These are phyloP conservation scores for Filosporella fistucella DNA, from an alignment of 495 filamentous ascomycete species.

Conservation along the genomic window DNA sequence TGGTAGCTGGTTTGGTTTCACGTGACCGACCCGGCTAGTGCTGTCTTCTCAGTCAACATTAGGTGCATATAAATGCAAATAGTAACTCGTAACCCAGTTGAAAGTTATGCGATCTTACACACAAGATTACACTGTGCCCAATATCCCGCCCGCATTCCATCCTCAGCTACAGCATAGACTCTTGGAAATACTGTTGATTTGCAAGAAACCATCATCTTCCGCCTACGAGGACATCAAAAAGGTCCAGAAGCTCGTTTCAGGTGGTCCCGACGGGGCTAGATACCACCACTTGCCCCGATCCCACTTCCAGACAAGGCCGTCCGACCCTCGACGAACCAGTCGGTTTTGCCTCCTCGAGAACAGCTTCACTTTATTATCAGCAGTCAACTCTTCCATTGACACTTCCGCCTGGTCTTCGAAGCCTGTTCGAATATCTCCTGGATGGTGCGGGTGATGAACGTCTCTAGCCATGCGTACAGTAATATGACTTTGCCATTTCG, in stretches of 20 bases:
- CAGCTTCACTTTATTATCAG: slow-evolving; percentile 18
- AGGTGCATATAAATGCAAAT: no score
- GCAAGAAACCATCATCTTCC: slow-evolving; percentile 4
- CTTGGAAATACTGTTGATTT: slow-evolving; percentile 2
- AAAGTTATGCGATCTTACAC: slow-evolving; percentile 3
- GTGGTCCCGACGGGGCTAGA: slow-evolving; percentile 7
- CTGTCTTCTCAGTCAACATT: no score
- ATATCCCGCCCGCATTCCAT: neutral
- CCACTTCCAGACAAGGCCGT: slow-evolving; percentile 10
- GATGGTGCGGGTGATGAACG: slow-evolving; percentile 4
- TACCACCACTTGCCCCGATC: slow-evolving; percentile 8
- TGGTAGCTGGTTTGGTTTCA: neutral
- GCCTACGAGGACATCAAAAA: slow-evolving; percentile 4
- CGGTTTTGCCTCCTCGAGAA: slow-evolving; percentile 15
- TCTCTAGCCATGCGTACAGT: slow-evolving; percentile 1
- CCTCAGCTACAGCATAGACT: neutral
- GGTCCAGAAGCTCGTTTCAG: slow-evolving; percentile 3
- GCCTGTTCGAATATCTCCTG: slow-evolving; percentile 14
- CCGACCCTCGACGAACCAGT: slow-evolving; percentile 9
- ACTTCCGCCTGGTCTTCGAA: slow-evolving; percentile 15
- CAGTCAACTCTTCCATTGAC: slow-evolving; percentile 17
- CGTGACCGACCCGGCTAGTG: no score
- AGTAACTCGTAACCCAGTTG: slow-evolving; percentile 5
- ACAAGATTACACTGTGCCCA: neutral
- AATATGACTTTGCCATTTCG: slow-evolving; percentile 19